phyloP scores from a whole-genome alignment of 2,329 filamentous ascomycete genomes.

The Aureobasidium lini region DNA sequence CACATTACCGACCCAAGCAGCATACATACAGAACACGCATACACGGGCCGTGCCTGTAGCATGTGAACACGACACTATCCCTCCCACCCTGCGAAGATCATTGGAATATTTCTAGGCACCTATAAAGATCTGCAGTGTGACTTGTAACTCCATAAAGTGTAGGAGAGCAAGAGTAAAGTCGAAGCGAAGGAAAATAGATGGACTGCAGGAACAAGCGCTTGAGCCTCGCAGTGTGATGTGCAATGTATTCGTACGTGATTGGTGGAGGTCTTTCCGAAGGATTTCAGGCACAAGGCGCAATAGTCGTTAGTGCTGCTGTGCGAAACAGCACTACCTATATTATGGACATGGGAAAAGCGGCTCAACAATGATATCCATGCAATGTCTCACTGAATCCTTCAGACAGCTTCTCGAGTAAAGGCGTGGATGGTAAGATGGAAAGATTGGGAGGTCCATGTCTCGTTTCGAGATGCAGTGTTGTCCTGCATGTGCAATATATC shows the following conservation, averaged over 20 bases:
- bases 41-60: background rate
- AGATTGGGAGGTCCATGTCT: too few species aligned
- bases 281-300: too few species aligned
- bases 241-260: too few species aligned
- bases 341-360: background rate
- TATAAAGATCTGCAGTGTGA: background rate
- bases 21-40: background rate
- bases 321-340: too few species aligned
- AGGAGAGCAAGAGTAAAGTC: too few species aligned
- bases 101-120: background rate
- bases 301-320: too few species aligned
- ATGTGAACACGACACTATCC: background rate
- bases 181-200: background rate
- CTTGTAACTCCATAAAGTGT: too few species aligned
- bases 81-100: background rate
- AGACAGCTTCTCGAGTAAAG: background rate
- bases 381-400: too few species aligned
- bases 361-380: background rate
- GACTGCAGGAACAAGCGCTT: too few species aligned
- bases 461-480: background rate
- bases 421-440: background rate
- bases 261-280: too few species aligned
- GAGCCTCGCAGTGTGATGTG: too few species aligned
- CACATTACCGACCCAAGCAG: background rate
- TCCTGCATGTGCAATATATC: background rate